phyloP scores from a whole-genome alignment of 805 yeast genomes.

The Yarrowia deformans region DNA sequence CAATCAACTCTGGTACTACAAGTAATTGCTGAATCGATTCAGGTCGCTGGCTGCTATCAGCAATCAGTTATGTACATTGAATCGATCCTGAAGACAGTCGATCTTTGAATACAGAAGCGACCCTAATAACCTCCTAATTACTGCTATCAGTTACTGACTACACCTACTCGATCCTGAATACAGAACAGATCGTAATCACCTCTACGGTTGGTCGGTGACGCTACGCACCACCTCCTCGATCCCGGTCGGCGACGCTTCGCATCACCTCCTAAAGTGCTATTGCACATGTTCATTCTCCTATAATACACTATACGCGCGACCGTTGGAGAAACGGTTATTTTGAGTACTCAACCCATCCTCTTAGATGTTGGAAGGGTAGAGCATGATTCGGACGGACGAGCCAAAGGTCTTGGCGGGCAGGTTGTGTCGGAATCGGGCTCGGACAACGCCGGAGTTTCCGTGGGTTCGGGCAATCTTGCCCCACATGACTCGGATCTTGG shows the following conservation, averaged over 20 bases:
- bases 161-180: too few species aligned
- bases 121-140: too few species aligned
- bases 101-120: too few species aligned
- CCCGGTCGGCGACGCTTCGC: not conserved
- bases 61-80: too few species aligned
- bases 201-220: too few species aligned
- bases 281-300: slow-evolving; percentile 38
- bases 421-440: slow-evolving; percentile 99
- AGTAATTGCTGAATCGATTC: too few species aligned
- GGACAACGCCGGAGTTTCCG: slow-evolving; percentile 97
- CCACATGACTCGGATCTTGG: slow-evolving; percentile 99
- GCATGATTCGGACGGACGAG: slow-evolving; percentile 99
- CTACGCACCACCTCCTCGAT: too few species aligned
- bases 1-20: too few species aligned
- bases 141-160: too few species aligned
- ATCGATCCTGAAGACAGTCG: too few species aligned
- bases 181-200: too few species aligned
- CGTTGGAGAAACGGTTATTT: slow-evolving; percentile 39
- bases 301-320: slow-evolving; percentile 39
- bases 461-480: slow-evolving; percentile 98
- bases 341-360: slow-evolving; percentile 40
- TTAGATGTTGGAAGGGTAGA: slow-evolving; percentile 99
- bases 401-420: slow-evolving; percentile 99
- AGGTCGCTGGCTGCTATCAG: too few species aligned
- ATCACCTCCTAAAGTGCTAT: slow-evolving; percentile 2